Evolutionary conservation across 1,139 yeast genomes (phyloP), one percentile per base, ranked within the genome.

Genomic region (Geotrichum fermentans): DNA sequence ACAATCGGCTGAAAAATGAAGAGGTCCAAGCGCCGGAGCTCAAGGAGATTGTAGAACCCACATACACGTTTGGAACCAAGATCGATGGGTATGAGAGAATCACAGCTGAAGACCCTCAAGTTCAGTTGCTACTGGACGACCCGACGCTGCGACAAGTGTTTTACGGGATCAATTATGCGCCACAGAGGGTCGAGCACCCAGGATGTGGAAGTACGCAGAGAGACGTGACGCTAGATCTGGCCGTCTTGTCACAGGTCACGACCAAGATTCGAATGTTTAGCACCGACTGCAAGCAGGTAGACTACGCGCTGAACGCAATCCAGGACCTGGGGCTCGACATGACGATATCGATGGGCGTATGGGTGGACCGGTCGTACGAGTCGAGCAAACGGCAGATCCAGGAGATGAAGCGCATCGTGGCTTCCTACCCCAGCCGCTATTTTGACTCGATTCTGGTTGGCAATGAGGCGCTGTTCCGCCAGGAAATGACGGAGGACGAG

Each of bases 111-210:
- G 52, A 59, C 43, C 53, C 55, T 2, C 58, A 58, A 38, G 57
- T 59, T 10, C 45, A 49, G 32, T 32, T 48, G 16, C 48, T 59
- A 7, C 39, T 75, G 74, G 62, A 62, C 16, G 61, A 63, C 26
- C 57, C 61, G 2, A 49, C 53, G 1, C 59, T 74, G 26, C 59
- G 58, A 10, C 66, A 69, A 42, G 67, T 72, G 3, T 78, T 82
- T 54, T 72, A 76, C 56, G 88, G 88, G 0, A 56, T 82, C 20
- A 77, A 79, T 17, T 82, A 82, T 60, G 73, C 84, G 1, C 88
- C 89, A 0, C 62, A 64, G 43, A 68, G 73, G 45, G 78, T 72
- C 3, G 60, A 62, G 43, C 24, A 32, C 32, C 45, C 53, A 14
- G 20, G 18, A 5, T 82, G 88, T 67, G 82, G 79, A 0, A 67